A percentile compares a stretch with the other conserved stretches of the same genome.
phyloP scores from a whole-genome alignment of 768 basidiomycete species.

The Boletus tylopilopsis region DNA sequence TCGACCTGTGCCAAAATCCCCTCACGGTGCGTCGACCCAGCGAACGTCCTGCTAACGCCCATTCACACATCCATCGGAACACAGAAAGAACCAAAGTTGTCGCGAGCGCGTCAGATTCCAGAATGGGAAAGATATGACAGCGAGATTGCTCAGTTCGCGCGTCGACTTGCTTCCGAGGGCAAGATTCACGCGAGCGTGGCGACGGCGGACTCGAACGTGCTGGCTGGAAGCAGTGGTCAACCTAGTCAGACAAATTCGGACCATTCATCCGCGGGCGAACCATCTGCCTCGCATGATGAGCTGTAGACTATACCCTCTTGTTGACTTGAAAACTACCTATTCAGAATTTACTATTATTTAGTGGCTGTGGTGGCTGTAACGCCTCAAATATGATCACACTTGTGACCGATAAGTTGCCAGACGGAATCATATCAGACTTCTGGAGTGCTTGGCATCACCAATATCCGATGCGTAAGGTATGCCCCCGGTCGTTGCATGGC shows the following conservation, averaged over 20 bases:
- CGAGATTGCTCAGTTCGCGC: constrained; percentile 84
- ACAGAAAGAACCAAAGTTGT: constrained; percentile 96
- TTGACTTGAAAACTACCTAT: too few relatives aligned
- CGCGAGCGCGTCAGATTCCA: constrained; percentile 89
- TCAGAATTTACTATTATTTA: too few relatives aligned
- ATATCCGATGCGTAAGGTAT: too few relatives aligned
- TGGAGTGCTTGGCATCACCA: too few relatives aligned
- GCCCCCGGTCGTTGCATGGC: too few relatives aligned
- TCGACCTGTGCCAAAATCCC: constrained; percentile 96
- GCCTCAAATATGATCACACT: too few relatives aligned
- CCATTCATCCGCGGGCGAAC: not conserved
- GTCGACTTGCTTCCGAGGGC: constrained; percentile 65
- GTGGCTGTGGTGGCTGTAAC: too few relatives aligned
- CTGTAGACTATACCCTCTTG: constrained; percentile 12
- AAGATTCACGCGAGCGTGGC: constrained; percentile 64
- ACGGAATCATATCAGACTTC: too few relatives aligned
- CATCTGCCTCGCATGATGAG: constrained; percentile 15
- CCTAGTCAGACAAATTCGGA: not conserved
- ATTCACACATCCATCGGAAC: constrained; percentile 1
- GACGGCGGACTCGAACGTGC: constrained; percentile 63
- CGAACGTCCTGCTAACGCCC: not conserved
- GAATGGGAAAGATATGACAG: constrained; percentile 96
- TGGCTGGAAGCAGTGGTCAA: constrained; percentile 48
- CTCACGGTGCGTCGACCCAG: constrained; percentile 60
- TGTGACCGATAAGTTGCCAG: too few relatives aligned